Percentiles rank a stretch among this genome's conserved stretches.
These are phyloP conservation scores for Pyrenula massariospora DNA, from an alignment of 495 filamentous ascomycete genomes.

Conservation along the genomic window DNA sequence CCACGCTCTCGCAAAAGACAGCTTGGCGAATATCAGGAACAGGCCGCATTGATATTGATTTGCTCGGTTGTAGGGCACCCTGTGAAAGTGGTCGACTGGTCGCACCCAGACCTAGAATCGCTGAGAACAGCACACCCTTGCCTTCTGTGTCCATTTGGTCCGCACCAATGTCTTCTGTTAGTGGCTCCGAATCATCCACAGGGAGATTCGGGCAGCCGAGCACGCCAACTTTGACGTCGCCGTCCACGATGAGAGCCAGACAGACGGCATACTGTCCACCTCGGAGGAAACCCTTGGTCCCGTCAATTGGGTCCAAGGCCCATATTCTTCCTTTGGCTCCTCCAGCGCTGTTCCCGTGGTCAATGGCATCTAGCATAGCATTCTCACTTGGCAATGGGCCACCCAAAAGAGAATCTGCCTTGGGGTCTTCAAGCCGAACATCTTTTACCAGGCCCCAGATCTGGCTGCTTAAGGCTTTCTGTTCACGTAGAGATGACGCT, in stretches of 20 bases:
- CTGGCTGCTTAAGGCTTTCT: slow-evolving; percentile 51
- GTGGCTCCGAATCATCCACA: slow-evolving; percentile 57
- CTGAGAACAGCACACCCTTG: slow-evolving; percentile 76
- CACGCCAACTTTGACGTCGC: slow-evolving; percentile 89
- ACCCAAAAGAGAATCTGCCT: slow-evolving; percentile 55
- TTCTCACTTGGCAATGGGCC: slow-evolving; percentile 58
- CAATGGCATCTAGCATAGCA: slow-evolving; percentile 77
- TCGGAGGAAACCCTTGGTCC: slow-evolving; percentile 90
- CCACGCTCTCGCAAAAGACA: slow-evolving; percentile 91
- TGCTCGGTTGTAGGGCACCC: slow-evolving; percentile 43
- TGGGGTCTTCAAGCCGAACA: slow-evolving; percentile 57
- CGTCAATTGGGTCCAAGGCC: slow-evolving; percentile 96
- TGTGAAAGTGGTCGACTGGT: slow-evolving; percentile 56
- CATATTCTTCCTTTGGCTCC: slow-evolving; percentile 78
- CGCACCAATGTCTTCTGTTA: slow-evolving; percentile 53
- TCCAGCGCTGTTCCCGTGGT: slow-evolving; percentile 68
- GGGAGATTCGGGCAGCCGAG: slow-evolving; percentile 92
- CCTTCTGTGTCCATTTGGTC: slow-evolving; percentile 54
- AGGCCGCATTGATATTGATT: slow-evolving; percentile 64
- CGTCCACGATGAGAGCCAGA: slow-evolving; percentile 81
- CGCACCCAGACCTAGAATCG: slow-evolving; percentile 64
- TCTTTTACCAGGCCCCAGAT: slow-evolving; percentile 74
- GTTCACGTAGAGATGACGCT: slow-evolving; percentile 57
- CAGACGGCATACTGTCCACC: slow-evolving; percentile 98
- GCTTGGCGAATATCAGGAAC: slow-evolving; percentile 64